Evolutionary conservation across 345 rosid genomes (phyloP).

Genomic region (Populus nigra): DNA sequence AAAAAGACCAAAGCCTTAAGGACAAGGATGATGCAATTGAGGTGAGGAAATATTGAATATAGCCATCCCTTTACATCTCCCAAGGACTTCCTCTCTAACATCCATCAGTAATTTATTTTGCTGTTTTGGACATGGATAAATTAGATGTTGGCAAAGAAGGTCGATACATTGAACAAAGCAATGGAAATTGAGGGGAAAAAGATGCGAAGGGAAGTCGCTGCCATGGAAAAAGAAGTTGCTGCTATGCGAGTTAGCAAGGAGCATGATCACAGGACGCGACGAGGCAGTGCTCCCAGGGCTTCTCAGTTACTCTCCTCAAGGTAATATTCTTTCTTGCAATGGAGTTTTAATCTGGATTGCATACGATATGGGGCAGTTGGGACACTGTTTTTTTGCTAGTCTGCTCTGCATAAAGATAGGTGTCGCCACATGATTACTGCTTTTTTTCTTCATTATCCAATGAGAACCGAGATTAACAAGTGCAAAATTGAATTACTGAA

Average conservation of each 20-base stretch:
- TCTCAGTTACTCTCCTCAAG: slow-evolving; percentile 32
- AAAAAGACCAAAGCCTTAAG: slow-evolving; percentile 91
- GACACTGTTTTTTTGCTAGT: not conserved
- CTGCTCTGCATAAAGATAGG: not conserved
- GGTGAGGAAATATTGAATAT: slow-evolving; percentile 35
- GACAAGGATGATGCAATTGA: slow-evolving; percentile 97
- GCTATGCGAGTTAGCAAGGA: slow-evolving; percentile 92
- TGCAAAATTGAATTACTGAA: not conserved
- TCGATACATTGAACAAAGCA: slow-evolving; percentile 92
- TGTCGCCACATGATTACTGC: not conserved
- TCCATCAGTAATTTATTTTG: slow-evolving; percentile 15
- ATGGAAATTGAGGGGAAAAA: slow-evolving; percentile 98
- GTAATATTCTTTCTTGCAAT: slow-evolving; percentile 14
- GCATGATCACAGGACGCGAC: slow-evolving; percentile 60
- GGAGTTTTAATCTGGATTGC: not conserved
- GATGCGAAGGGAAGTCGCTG: slow-evolving; percentile 97
- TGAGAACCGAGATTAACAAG: not conserved
- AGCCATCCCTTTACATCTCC: not conserved
- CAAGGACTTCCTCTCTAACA: not conserved
- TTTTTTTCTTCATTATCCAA: not conserved
- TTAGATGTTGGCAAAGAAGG: slow-evolving; percentile 94
- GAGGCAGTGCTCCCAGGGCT: slow-evolving; percentile 38
- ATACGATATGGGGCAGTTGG: not conserved
- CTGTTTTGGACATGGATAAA: slow-evolving; percentile 24
- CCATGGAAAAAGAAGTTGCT: slow-evolving; percentile 97